Evolutionary conservation across 192 early-diverging fungal genomes (phyloP).

Genomic region (Rhizophagus clarus): DNA sequence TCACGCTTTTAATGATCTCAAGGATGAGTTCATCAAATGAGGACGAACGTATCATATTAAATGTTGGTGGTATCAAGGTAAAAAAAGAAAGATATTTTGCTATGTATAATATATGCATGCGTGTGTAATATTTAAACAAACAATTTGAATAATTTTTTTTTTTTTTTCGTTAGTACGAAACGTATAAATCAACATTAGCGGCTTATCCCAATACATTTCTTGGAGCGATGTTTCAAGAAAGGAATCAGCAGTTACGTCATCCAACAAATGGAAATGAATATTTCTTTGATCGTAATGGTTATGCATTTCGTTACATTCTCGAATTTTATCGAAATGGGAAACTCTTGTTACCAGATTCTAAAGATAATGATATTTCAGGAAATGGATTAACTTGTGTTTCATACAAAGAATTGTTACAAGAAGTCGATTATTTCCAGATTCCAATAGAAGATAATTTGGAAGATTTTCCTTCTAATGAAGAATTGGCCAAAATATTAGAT

Average conservation of each 20-base stretch:
- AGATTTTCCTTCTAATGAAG: too few species aligned
- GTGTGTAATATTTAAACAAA: too few species aligned
- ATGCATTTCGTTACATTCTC: slow-evolving; percentile 20
- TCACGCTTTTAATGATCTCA: too few species aligned
- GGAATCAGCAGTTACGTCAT: not conserved
- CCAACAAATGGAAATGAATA: slow-evolving; percentile 19
- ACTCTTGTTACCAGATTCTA: not conserved
- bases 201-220: slow-evolving; percentile 10
- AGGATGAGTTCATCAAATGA: too few species aligned
- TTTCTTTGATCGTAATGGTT: slow-evolving; percentile 28
- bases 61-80: slow-evolving; percentile 17
- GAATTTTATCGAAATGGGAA: slow-evolving; percentile 24
- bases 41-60: not conserved
- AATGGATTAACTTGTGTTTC: too few species aligned
- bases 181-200: not conserved
- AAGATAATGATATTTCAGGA: not conserved
- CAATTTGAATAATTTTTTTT: too few species aligned
- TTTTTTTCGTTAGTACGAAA: not conserved
- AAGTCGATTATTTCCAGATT: too few species aligned
- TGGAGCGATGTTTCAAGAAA: slow-evolving; percentile 1
- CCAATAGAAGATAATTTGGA: too few species aligned
- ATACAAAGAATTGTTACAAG: too few species aligned
- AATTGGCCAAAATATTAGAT: too few species aligned
- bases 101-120: too few species aligned
- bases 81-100: not conserved